Conservation (phyloP, 192 early-diverging fungal species). For the Umbelopsis isabellina region DNA sequence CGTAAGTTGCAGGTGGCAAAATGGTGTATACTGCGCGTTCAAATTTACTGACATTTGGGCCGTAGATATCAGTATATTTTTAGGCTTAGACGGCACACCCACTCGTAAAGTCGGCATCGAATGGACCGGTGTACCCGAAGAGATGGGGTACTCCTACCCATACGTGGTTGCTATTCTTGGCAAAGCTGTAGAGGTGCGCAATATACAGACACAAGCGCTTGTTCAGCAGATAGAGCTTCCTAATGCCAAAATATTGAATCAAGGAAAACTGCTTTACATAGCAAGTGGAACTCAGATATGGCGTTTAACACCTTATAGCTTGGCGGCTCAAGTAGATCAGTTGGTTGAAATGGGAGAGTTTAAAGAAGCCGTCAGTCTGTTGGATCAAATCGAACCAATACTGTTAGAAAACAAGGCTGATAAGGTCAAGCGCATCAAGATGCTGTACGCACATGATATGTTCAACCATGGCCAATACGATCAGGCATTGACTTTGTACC, state of each 20-base stretch:
- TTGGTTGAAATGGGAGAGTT: conserved; percentile 71
- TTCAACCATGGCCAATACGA: conserved; percentile 71
- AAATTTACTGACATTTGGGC: background rate
- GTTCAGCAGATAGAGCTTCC: conserved; percentile 81
- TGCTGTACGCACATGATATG: conserved; percentile 70
- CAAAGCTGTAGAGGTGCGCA: conserved; percentile 82
- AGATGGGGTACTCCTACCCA: conserved; percentile 69
- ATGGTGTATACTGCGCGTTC: background rate
- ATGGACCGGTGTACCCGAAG: conserved; percentile 63
- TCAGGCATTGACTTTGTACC: conserved; percentile 64
- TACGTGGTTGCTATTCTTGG: conserved; percentile 74
- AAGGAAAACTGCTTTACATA: conserved; percentile 78
- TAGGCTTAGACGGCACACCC: conserved; percentile 57
- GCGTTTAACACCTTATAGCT: conserved; percentile 67
- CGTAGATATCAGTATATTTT: conserved; percentile 61
- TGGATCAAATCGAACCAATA: conserved; percentile 75
- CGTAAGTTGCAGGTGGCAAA: conserved; percentile 39
- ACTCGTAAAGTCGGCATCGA: conserved; percentile 63
- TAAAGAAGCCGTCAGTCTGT: conserved; percentile 75
- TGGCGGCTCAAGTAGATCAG: conserved; percentile 65
- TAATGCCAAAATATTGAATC: conserved; percentile 63
- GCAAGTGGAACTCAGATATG: conserved; percentile 69
- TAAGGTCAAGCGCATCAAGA: conserved; percentile 63
- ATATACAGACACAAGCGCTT: conserved; percentile 77
- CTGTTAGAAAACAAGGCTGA: conserved; percentile 70